These are phyloP conservation scores for Thalassiosira profunda DNA, from an alignment of 108 stramenopile species.

Conservation along the genomic window DNA sequence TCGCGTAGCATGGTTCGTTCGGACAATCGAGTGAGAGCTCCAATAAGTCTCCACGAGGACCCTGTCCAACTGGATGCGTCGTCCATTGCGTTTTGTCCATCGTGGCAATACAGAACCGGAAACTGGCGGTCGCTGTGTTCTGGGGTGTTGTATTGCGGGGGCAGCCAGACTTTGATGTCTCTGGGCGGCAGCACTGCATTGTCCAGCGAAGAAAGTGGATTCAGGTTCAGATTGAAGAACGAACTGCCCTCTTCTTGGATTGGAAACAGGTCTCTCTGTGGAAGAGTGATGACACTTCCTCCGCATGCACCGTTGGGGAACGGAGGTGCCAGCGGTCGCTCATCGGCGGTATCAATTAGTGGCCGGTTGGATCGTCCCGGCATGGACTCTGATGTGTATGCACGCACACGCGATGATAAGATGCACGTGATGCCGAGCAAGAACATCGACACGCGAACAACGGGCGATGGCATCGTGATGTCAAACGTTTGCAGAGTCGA, in stretches of 20 bases:
- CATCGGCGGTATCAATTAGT: no score
- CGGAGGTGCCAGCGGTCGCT: constrained; percentile 7
- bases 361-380: no score
- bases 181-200: constrained; percentile 28
- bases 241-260: neutral
- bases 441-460: no score
- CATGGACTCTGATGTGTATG: no score
- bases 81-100: constrained; percentile 73
- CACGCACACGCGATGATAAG: no score
- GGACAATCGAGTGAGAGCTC: constrained; percentile 68
- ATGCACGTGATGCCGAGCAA: no score
- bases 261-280: constrained; percentile 7
- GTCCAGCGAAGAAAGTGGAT: constrained; percentile 12
- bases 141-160: constrained; percentile 52
- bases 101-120: constrained; percentile 69
- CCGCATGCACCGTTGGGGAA: constrained; percentile 24
- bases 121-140: constrained; percentile 16
- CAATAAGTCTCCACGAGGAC: constrained; percentile 64
- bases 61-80: constrained; percentile 78
- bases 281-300: constrained; percentile 10
- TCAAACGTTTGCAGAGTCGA: no score
- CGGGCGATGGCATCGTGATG: no score
- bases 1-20: constrained; percentile 41
- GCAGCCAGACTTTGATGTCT: constrained; percentile 69
- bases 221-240: neutral